phyloP scores from a whole-genome alignment of 1,284 basidiomycete genomes.

The Austroboletus novae-zelandiae region DNA sequence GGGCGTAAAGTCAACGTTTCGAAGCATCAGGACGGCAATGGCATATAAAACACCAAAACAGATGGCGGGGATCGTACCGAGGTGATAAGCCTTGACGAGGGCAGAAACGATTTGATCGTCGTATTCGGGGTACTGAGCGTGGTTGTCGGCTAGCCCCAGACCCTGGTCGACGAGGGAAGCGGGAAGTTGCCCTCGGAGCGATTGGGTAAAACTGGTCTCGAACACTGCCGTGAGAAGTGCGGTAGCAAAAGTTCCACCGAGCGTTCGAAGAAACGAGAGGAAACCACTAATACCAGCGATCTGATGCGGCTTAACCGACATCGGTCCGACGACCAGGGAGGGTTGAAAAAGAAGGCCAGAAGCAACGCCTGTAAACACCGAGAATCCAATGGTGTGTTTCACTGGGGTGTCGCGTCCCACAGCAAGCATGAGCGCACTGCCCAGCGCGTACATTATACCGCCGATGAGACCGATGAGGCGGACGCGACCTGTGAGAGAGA shows the following conservation, averaged over 20 bases:
- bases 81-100: conserved; percentile 33
- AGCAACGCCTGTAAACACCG: conserved; percentile 29
- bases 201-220: conserved; percentile 31
- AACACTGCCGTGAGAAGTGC: conserved; percentile 34
- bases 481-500: conserved; percentile 31
- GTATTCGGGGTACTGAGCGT: conserved; percentile 31
- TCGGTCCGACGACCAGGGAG: conserved; percentile 34
- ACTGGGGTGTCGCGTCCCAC: conserved; percentile 31
- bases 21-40: conserved; percentile 30
- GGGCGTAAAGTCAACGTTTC: conserved; percentile 32
- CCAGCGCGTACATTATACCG: conserved; percentile 30
- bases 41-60: conserved; percentile 34
- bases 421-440: conserved; percentile 30
- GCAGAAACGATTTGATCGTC: conserved; percentile 32
- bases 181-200: conserved; percentile 27
- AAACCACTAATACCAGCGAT: conserved; percentile 36
- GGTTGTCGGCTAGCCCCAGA: conserved; percentile 28
- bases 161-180: conserved; percentile 31
- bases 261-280: conserved; percentile 33
- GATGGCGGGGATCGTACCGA: conserved; percentile 33
- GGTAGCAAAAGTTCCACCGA: conserved; percentile 36
- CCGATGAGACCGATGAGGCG: conserved; percentile 30
- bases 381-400: conserved; percentile 29
- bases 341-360: conserved; percentile 35
- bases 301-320: conserved; percentile 35